Percentiles rank a stretch among this genome's conserved stretches.
phyloP scores from a whole-genome alignment of 257 asterid genomes.

The Solanum arcanum region DNA sequence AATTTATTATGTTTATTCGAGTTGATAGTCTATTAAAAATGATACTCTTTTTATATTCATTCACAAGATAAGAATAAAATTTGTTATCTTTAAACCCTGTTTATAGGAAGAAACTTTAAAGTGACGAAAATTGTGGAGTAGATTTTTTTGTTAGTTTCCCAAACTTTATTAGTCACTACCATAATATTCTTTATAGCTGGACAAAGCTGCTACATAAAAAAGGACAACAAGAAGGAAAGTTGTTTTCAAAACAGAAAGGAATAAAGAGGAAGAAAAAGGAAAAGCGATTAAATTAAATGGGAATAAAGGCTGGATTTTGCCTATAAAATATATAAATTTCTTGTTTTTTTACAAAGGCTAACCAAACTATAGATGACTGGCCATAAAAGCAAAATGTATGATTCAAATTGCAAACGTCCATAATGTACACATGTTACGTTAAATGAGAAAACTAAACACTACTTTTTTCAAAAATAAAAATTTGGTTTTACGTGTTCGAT shows the following conservation, averaged over 20 bases:
- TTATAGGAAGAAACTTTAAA: not conserved
- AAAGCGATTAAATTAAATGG: not conserved
- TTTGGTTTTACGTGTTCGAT: too few species aligned
- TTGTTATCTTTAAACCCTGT: too few species aligned
- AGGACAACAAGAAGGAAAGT: not conserved
- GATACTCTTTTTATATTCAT: too few species aligned
- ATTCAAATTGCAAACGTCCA: not conserved
- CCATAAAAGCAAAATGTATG: not conserved
- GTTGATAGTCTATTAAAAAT: not conserved
- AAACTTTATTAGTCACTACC: not conserved
- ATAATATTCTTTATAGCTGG: not conserved
- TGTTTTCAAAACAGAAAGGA: not conserved
- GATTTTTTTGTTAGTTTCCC: not conserved
- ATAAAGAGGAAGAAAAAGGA: not conserved
- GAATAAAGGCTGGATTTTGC: not conserved
- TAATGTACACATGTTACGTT: not conserved
- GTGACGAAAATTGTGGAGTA: not conserved
- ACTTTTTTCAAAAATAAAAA: too few species aligned
- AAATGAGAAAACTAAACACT: not conserved
- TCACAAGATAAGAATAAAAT: not conserved
- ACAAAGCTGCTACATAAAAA: not conserved
- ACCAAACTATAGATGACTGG: not conserved
- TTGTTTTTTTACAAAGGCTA: not conserved
- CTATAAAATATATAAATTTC: too few species aligned
- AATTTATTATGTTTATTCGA: not conserved